Evolutionary conservation across 345 rosid genomes (phyloP).

Genomic region (Gossypium mustelinum): DNA sequence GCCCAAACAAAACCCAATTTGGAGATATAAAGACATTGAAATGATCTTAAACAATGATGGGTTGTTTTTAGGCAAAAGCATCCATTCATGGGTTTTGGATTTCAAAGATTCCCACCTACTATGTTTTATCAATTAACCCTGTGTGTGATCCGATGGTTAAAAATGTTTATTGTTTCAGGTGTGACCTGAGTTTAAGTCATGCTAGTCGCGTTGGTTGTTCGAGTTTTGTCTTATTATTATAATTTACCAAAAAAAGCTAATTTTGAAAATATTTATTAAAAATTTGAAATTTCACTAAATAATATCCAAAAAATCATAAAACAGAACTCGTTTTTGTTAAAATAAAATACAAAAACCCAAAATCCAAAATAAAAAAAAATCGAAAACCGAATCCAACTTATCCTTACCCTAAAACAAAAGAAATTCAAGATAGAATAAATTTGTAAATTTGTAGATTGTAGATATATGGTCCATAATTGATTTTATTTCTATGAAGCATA

Average conservation of each 20-base stretch:
- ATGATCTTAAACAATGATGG: background rate
- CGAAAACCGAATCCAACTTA: too few relatives aligned
- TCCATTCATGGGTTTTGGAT: background rate
- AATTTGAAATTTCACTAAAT: too few relatives aligned
- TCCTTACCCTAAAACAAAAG: too few relatives aligned
- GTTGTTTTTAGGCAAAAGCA: background rate
- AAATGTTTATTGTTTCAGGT: fast-evolving
- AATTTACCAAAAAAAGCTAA: too few relatives aligned
- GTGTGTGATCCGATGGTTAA: fast-evolving
- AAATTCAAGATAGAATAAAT: background rate
- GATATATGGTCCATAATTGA: background rate
- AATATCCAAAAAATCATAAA: too few relatives aligned
- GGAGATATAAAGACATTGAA: background rate
- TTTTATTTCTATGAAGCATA: background rate
- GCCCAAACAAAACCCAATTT: background rate
- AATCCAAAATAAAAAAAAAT: too few relatives aligned
- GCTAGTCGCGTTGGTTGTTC: fast-evolving
- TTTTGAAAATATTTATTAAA: too few relatives aligned
- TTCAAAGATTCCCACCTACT: background rate
- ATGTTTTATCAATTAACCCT: fast-evolving
- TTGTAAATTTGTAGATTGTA: too few relatives aligned
- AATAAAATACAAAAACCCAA: too few relatives aligned
- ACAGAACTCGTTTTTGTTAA: too few relatives aligned
- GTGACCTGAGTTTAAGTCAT: too few relatives aligned
- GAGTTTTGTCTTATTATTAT: too few relatives aligned